These are phyloP conservation scores for Ophiostoma pallidulum DNA, from an alignment of 2,329 filamentous ascomycete genomes.

Conservation along the genomic window DNA sequence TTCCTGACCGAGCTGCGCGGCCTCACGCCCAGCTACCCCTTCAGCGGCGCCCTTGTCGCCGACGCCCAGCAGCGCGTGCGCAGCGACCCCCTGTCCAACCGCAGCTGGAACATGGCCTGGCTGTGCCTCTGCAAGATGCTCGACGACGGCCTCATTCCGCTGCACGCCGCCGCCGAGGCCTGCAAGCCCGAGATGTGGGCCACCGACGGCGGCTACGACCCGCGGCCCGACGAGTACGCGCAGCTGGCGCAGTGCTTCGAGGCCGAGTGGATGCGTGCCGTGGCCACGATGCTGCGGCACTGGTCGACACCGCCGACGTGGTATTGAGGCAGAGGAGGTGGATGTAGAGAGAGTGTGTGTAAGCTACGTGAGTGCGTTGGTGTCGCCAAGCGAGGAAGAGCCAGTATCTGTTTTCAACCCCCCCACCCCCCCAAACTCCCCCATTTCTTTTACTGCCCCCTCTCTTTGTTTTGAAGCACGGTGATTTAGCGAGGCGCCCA, in stretches of 20 bases:
- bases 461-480: too few relatives aligned
- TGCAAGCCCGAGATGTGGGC: conserved; percentile 62
- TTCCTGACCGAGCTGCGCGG: conserved; percentile 60
- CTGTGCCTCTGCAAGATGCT: conserved; percentile 57
- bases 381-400: too few relatives aligned
- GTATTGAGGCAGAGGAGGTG: too few relatives aligned
- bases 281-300: conserved; percentile 58
- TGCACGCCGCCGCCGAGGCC: conserved; percentile 53
- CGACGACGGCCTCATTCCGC: conserved; percentile 47
- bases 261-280: conserved; percentile 56
- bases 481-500: too few relatives aligned
- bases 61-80: conserved; percentile 57
- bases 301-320: conserved; percentile 52
- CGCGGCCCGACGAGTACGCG: conserved; percentile 44
- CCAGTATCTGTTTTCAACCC: too few relatives aligned
- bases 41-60: conserved; percentile 53
- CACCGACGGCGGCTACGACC: conserved; percentile 31
- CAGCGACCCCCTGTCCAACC: conserved; percentile 53
- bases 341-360: too few relatives aligned
- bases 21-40: conserved; percentile 57
- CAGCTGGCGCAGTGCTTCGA: conserved; percentile 54
- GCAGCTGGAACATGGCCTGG: conserved; percentile 72
- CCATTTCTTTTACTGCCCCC: too few relatives aligned
- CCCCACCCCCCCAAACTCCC: too few relatives aligned
- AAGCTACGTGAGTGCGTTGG: too few relatives aligned